Base-by-base conservation (phyloP, 83 land plant genomes). In the Thuja plicata region DNA sequence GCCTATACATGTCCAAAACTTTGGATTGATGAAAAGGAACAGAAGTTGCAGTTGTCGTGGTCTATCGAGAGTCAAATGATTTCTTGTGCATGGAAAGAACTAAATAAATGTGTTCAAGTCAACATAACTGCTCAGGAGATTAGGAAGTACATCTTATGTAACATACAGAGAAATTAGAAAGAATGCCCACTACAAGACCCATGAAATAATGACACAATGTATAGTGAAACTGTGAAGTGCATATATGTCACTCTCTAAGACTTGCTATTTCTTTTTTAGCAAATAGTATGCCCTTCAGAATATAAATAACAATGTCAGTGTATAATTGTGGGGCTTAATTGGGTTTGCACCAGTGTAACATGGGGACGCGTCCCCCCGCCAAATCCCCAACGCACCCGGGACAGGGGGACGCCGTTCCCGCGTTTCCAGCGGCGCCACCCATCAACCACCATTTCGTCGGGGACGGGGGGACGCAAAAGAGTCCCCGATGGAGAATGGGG, bases 191-290 rank as follows among this genome's bases (percentile, higher is more conserved):
- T 45, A n/a, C 48, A 46, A 13, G 16, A 27, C 30, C 85, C 12
- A 83, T n/a, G 55, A 83, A 45, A 83, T n/a, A 83, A 41, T n/a
- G 10, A 83, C 30, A 10, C 85, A n/a, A 83, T 46, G 46, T 83
- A 21, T 12, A 83, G 17, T 46, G 55, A 45, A 48, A 83, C 3
- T 83, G 15, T 46, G 16, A 43, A 48, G 12, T 45, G 50, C 1
- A 46, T 82, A 80, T 19, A 38, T 6, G 41, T 41, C 27, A 17
- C 50, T 80, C 84, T 19, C 19, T 24, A 40, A 41, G 46, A n/a
- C 11, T 17, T 27, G 45, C 13, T 11, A 30, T 24, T 24, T 41
- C 11, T 24, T 9, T 37, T 80, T 35, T 40, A 80, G 48, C 24
- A 80, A 80, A 19, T 41, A 41, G 17, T 13, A 80, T 40, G 32